Evolutionary conservation across 2,329 filamentous ascomycete species (phyloP).

Genomic region (Colletotrichum coccodes): DNA sequence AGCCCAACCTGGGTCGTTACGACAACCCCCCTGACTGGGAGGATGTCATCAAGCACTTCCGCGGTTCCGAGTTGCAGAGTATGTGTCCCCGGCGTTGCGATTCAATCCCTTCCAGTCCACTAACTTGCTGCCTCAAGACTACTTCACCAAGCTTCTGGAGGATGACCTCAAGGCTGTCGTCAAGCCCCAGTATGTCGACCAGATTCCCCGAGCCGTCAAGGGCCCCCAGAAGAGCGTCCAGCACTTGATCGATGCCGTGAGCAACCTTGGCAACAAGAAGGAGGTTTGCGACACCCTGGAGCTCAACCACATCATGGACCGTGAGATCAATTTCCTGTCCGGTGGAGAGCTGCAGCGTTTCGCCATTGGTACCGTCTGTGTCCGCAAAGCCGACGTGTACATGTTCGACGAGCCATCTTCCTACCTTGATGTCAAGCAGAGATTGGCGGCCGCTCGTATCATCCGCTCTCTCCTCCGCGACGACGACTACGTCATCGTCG

Average conservation of each 20-base stretch:
- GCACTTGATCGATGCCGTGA: slow-evolving; percentile 79
- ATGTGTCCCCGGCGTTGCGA: slow-evolving; percentile 45
- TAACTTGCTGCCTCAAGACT: slow-evolving; percentile 64
- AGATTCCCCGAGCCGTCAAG: slow-evolving; percentile 93
- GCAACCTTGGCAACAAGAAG: slow-evolving; percentile 81
- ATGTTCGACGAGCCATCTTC: slow-evolving; percentile 99
- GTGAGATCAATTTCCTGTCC: slow-evolving; percentile 89
- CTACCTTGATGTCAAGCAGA: slow-evolving; percentile 99
- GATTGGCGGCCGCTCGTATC: slow-evolving; percentile 89
- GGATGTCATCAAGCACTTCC: slow-evolving; percentile 98
- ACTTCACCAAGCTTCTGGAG: slow-evolving; percentile 98
- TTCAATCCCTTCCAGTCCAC: background rate
- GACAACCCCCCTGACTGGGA: slow-evolving; percentile 99
- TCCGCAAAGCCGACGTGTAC: slow-evolving; percentile 97
- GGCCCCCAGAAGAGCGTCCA: slow-evolving; percentile 83
- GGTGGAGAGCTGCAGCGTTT: slow-evolving; percentile 99
- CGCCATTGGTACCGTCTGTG: slow-evolving; percentile 94
- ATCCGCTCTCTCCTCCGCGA: slow-evolving; percentile 91
- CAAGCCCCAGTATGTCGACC: slow-evolving; percentile 99
- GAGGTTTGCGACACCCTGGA: slow-evolving; percentile 87
- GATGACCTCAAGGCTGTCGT: slow-evolving; percentile 98
- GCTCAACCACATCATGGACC: slow-evolving; percentile 87
- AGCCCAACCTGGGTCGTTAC: slow-evolving; percentile 94
- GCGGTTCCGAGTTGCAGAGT: slow-evolving; percentile 97
- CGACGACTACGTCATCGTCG: slow-evolving; percentile 96